phyloP scores from a whole-genome alignment of 2,329 filamentous ascomycete species.

The Microsporum canis region DNA sequence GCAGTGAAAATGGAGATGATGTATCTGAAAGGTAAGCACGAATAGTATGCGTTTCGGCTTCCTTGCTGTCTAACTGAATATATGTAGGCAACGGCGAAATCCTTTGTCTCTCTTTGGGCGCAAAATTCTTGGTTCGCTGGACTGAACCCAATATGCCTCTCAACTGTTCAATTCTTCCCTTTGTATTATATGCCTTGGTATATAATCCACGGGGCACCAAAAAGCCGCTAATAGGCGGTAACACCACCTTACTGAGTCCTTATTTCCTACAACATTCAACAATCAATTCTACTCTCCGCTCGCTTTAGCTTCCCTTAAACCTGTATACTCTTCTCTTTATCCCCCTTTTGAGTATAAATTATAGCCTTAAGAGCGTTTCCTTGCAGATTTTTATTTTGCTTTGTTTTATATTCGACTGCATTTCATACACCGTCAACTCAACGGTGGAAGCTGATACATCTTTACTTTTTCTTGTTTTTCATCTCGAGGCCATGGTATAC shows the following conservation, averaged over 20 bases:
- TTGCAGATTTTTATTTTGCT: not conserved
- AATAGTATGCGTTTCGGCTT: not conserved
- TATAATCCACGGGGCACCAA: not conserved
- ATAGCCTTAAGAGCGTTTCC: not conserved
- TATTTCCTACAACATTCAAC: not conserved
- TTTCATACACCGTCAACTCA: not conserved
- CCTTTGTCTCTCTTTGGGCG: constrained; percentile 29
- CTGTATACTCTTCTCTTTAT: not conserved
- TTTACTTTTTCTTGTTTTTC: not conserved
- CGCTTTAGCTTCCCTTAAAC: not conserved
- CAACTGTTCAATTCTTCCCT: not conserved
- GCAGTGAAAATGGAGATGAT: not conserved
- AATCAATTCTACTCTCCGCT: not conserved
- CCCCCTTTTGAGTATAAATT: not conserved
- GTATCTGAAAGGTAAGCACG: not conserved
- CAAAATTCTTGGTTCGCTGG: constrained; percentile 24
- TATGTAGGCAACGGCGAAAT: constrained; percentile 9
- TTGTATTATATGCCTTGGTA: not conserved
- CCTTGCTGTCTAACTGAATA: not conserved
- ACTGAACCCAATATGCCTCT: constrained; percentile 8
- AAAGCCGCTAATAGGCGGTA: too few species aligned
- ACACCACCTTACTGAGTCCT: not conserved
- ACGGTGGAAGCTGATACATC: not conserved
- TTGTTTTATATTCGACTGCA: not conserved
- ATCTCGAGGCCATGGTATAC: not conserved